Conservation (phyloP, 2,329 filamentous ascomycete genomes). For the Sporothrix dimorphospora region DNA sequence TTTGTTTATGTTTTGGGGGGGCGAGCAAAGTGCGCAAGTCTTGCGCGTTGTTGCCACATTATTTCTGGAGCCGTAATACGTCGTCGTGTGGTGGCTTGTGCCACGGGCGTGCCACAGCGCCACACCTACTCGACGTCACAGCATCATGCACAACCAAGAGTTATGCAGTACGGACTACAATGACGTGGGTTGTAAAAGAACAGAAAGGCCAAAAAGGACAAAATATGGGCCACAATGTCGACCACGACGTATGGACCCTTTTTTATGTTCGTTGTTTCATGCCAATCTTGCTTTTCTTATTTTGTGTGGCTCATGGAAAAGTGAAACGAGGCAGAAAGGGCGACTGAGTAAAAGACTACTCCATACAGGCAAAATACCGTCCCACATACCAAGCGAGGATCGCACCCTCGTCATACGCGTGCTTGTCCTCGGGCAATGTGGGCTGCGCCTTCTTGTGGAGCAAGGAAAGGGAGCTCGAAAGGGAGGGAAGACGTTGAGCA, state of each 20-base stretch:
- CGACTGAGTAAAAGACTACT: too few species aligned
- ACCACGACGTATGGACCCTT: neutral
- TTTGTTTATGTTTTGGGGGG: slow-evolving; percentile 15
- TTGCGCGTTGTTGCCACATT: neutral
- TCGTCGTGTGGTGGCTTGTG: slow-evolving; percentile 1
- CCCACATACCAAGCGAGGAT: slow-evolving; percentile 20
- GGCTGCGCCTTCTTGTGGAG: neutral
- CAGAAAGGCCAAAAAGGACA: neutral
- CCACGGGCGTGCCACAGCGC: neutral
- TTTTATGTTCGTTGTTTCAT: slow-evolving; percentile 4
- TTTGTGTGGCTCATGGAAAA: neutral
- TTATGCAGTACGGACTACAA: neutral
- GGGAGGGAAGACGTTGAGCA: neutral
- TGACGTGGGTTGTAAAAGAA: slow-evolving; percentile 13
- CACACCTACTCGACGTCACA: slow-evolving; percentile 3
- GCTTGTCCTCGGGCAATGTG: neutral
- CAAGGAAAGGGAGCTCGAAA: neutral
- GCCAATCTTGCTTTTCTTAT: neutral
- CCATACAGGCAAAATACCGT: neutral
- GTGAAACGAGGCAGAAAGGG: slow-evolving; percentile 12
- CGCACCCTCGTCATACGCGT: neutral
- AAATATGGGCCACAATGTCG: neutral
- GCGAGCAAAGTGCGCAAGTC: too few species aligned
- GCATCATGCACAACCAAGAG: neutral
- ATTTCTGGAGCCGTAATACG: neutral